Base-by-base conservation (phyloP, 2,329 filamentous ascomycete species). In the Dactylellina parvicollis region DNA sequence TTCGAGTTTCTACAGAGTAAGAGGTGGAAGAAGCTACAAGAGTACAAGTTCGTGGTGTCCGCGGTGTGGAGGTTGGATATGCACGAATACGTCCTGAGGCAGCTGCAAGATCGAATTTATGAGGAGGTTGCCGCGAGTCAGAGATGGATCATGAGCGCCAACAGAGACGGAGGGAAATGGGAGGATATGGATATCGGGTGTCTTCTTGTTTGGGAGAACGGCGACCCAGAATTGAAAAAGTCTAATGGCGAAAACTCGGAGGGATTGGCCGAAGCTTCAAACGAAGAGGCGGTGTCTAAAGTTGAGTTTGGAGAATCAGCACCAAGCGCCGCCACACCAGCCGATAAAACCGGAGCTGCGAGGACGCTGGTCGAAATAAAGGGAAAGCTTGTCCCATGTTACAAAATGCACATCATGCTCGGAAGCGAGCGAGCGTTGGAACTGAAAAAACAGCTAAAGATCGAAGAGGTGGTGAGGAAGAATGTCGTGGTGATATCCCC, bases 61-160 rank as follows among this genome's bases (percentile, higher is more conserved):
- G 79, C 80, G 7, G 79, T 81, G 22, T 87, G 83, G 83, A 83
- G 86, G 28, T 40, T 80, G 3, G 86, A 88, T 75, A 90, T 89
- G 86, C 81, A 84, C 32, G 79, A 81, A 0, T 81, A 85, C 24
- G 77, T 90, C 0, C 80, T 88, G 2, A 79, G 82, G 4, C 79
- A 84, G 67, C 81, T 88, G 80, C 83, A 85, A 3, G 79, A 82
- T 3, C 79, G 82, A 1, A 81, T 85, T 16, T 80, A 82, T 0
- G 81, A 85, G 18, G 79, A 83, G 0, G 78, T 90, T 9, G 61
- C 83, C 3, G 64, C 55, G 14, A 32, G 74, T 22, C 44, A 55
- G 24, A 59, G 46, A 28, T 60, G 59, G 44, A 56, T 62, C 16
- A 64, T 71, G 70, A 76, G 75, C 28, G 60, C 50, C 16, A 72